phyloP scores from a whole-genome alignment of 805 yeast species.

The Kuraishia borneana region DNA sequence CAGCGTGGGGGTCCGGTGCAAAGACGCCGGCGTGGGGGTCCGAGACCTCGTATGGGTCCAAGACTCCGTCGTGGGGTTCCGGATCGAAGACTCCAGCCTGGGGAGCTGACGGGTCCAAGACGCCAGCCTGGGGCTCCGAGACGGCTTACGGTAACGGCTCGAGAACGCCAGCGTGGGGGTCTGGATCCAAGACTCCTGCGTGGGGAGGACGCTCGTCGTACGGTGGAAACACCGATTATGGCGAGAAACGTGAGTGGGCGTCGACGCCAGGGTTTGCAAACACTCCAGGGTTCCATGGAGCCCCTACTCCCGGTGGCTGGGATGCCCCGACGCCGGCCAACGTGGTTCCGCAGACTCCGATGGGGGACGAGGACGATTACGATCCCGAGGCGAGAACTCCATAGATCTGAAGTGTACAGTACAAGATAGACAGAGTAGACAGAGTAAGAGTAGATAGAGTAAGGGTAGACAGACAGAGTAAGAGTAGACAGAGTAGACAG shows the following conservation, averaged over 20 bases:
- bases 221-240: slow-evolving; percentile 35
- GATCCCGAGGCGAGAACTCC: slow-evolving; percentile 6
- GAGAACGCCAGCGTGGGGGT: slow-evolving; percentile 19
- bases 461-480: no score
- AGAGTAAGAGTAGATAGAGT: no score
- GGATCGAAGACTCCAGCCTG: slow-evolving; percentile 47
- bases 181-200: slow-evolving; percentile 36
- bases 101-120: slow-evolving; percentile 19
- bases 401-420: no score
- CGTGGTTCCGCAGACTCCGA: slow-evolving; percentile 5
- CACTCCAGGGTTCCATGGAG: slow-evolving; percentile 17
- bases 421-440: no score
- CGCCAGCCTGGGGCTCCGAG: slow-evolving; percentile 20
- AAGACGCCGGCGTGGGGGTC: slow-evolving; percentile 35
- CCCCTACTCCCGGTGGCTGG: slow-evolving; percentile 30
- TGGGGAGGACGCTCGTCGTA: slow-evolving; percentile 35
- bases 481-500: no score
- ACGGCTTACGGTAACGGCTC: slow-evolving; percentile 21
- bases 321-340: slow-evolving; percentile 34
- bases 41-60: slow-evolving; percentile 4
- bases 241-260: slow-evolving; percentile 30
- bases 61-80: slow-evolving; percentile 19
- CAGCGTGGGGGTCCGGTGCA: slow-evolving; percentile 17
- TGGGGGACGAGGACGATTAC: slow-evolving; percentile 13
- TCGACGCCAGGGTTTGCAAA: slow-evolving; percentile 24